These are phyloP conservation scores for Mortierella sp. DNA, from an alignment of 371 early-diverging fungal genomes.

Conservation along the genomic window DNA sequence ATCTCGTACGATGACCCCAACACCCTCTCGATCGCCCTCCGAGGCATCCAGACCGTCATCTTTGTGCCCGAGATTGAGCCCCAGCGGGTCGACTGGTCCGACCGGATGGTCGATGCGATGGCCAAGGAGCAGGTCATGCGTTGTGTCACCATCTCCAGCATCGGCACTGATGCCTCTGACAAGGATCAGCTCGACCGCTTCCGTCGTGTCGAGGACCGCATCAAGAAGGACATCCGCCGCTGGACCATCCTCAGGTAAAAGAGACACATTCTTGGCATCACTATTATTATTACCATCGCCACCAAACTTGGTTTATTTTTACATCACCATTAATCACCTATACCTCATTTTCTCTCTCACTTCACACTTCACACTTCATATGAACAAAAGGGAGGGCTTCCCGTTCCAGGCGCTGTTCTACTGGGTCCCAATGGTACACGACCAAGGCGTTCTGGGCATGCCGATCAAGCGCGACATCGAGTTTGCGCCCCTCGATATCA, in stretches of 20 bases:
- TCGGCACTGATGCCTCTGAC: constrained; percentile 42
- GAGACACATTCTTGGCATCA: background rate
- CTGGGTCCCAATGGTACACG: constrained; percentile 37
- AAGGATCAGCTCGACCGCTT: constrained; percentile 32
- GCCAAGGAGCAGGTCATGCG: constrained; percentile 24
- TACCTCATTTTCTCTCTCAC: background rate
- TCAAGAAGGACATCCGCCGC: constrained; percentile 21
- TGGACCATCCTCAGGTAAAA: constrained; percentile 46
- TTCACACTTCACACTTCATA: no score
- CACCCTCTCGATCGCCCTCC: constrained; percentile 23
- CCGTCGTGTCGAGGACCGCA: constrained; percentile 26
- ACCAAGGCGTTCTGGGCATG: constrained; percentile 36
- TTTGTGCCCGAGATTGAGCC: constrained; percentile 41
- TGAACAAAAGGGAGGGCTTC: constrained; percentile 24
- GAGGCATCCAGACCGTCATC: constrained; percentile 30
- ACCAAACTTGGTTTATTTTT: background rate
- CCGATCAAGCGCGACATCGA: constrained; percentile 22
- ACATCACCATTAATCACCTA: background rate
- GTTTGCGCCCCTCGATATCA: constrained; percentile 37
- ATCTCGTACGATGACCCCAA: constrained; percentile 29
- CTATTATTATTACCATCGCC: background rate
- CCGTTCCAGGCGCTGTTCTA: constrained; percentile 36
- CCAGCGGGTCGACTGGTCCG: constrained; percentile 27
- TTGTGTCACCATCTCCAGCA: constrained; percentile 40
- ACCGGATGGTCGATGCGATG: constrained; percentile 25